phyloP scores from a whole-genome alignment of 129 eudicot genomes.

The Flaveria trinervia region DNA sequence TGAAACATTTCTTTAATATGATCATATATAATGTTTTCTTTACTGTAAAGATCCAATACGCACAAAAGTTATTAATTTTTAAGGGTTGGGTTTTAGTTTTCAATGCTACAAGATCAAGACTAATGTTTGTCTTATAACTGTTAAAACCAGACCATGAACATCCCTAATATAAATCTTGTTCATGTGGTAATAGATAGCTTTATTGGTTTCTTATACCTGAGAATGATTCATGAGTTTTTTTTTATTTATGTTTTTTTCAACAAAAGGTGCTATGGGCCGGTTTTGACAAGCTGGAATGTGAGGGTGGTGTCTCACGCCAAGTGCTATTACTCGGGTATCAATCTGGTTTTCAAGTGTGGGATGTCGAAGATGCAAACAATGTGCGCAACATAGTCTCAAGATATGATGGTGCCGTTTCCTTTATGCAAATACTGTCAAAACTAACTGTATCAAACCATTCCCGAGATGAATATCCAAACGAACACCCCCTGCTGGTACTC shows the following conservation, averaged over 20 bases:
- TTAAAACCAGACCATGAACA: neutral
- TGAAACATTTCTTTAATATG: neutral
- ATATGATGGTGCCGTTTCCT: slow-evolving; percentile 80
- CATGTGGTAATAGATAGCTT: neutral
- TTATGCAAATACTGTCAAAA: slow-evolving; percentile 73
- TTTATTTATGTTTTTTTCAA: neutral
- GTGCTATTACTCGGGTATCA: slow-evolving; percentile 81
- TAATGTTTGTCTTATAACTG: neutral
- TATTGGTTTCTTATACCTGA: neutral
- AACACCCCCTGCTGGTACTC: slow-evolving; percentile 64
- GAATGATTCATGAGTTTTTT: slow-evolving; percentile 9
- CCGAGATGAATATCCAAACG: slow-evolving; percentile 52
- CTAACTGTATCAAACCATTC: slow-evolving; percentile 47
- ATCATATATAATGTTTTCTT: neutral
- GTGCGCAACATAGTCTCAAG: slow-evolving; percentile 68
- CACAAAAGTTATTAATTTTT: neutral
- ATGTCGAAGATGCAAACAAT: slow-evolving; percentile 81
- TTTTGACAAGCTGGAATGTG: slow-evolving; percentile 80
- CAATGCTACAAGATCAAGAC: neutral
- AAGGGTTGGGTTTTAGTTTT: neutral
- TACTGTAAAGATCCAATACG: too few relatives aligned
- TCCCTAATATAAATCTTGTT: neutral
- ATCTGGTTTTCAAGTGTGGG: slow-evolving; percentile 92
- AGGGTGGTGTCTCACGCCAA: slow-evolving; percentile 42
- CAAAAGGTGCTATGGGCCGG: slow-evolving; percentile 88